Conservation (phyloP, 805 yeast species). For the Ogataea chonburiensis region DNA sequence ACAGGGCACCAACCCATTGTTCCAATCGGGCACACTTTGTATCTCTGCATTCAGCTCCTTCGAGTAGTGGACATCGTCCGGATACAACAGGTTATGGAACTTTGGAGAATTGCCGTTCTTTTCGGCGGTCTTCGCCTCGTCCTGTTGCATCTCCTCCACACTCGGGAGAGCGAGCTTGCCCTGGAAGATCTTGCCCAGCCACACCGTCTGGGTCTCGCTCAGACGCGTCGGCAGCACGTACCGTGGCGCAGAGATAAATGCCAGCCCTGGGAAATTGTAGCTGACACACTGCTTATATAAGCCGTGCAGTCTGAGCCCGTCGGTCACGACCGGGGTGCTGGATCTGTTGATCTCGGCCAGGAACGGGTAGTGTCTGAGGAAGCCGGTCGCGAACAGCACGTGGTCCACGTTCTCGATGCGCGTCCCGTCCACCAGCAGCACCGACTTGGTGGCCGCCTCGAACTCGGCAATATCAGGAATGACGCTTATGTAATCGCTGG, state of each 20-base stretch:
- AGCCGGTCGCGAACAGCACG: conserved; percentile 72
- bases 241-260: conserved; percentile 61
- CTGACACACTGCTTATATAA: conserved; percentile 62
- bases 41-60: conserved; percentile 40
- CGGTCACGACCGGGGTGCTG: conserved; percentile 39
- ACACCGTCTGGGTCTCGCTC: conserved; percentile 63
- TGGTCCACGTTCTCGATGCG: conserved; percentile 46
- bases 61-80: conserved; percentile 57
- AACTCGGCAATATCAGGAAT: conserved; percentile 44
- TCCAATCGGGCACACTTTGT: conserved; percentile 24
- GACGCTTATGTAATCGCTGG: conserved; percentile 39
- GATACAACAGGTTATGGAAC: conserved; percentile 53
- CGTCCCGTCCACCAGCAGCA: conserved; percentile 50
- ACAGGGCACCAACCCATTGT: conserved; percentile 49
- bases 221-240: conserved; percentile 62
- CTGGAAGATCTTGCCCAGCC: conserved; percentile 61
- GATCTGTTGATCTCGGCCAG: conserved; percentile 35
- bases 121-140: conserved; percentile 39
- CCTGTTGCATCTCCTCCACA: conserved; percentile 42
- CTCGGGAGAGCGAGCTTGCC: conserved; percentile 54
- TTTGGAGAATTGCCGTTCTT: conserved; percentile 44
- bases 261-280: conserved; percentile 60
- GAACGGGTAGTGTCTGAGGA: conserved; percentile 60
- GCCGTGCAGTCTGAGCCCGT: conserved; percentile 49
- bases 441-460: conserved; percentile 37